Base-by-base conservation (phyloP, 148 eudicot species). In the Camellia japonica region DNA sequence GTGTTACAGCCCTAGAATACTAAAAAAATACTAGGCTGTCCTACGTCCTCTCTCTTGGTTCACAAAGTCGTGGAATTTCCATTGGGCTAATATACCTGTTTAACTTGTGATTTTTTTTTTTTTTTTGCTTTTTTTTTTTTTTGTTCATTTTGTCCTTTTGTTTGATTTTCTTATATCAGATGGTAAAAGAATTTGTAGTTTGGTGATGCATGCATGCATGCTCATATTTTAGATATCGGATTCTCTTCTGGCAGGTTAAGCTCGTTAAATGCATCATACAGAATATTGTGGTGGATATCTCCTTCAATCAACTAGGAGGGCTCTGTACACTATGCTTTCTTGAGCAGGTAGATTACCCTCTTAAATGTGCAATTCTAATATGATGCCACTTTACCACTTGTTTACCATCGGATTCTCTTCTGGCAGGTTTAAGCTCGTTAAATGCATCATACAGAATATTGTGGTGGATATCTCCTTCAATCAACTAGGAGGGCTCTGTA, bases 371-470 rank as follows among this genome's bases (percentile, higher is more conserved):
- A 59, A 71, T n/a, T 49, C 42, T 52, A 58, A 56, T 46, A 20
- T 68, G 60, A 80, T 60, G 61, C 30, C 52, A 64, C 38, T 47
- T 73, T 2, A n/a, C n/a, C n/a, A n/a, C n/a, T n/a, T n/a, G n/a
- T n/a, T n/a, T n/a, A n/a, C n/a, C n/a, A 43, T 80, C 75, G 61
- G 42, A 75, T 55, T 74, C 63, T 86, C 74, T 84, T 68, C 77
- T 86, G 86, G 84, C 99, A 97, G 99, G 99, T 97, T 97, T 78
- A 97, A 94, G 85, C 85, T 97, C 74, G 97, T 97, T 59, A 97
- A 97, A 81, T 97, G 99, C 91, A 86, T 97, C 84, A 90, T 97
- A 43, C 92, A 97, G 84, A 90, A 91, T 87, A 92, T 97, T 66
- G 94, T 97, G 59, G 99, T 97, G 79, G 99, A 97, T 90, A 89